These are phyloP conservation scores for Pseudonitzschia multiseries DNA, from an alignment of 108 stramenopile species.

Conservation along the genomic window DNA sequence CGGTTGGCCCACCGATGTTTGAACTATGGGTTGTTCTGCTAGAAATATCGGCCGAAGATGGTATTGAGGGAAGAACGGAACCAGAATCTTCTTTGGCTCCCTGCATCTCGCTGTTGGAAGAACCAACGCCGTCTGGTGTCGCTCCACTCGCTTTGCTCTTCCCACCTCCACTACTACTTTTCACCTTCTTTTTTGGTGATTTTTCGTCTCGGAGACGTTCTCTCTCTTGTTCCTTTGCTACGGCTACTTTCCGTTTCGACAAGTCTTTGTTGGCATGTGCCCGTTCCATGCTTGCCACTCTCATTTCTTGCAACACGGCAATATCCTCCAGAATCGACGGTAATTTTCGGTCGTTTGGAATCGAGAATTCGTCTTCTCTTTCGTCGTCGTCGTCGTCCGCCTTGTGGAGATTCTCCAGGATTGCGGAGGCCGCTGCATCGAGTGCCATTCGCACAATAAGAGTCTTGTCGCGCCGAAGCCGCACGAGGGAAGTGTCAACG, in stretches of 20 bases:
- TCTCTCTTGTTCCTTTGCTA: slow-evolving; percentile 17
- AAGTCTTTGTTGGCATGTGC: slow-evolving; percentile 50
- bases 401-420: slow-evolving; percentile 31
- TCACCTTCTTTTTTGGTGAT: not conserved
- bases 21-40: too few species aligned
- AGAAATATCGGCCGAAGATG: too few species aligned
- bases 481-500: slow-evolving; percentile 21
- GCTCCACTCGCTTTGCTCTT: not conserved
- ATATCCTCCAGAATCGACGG: slow-evolving; percentile 23
- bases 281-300: slow-evolving; percentile 35
- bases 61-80: too few species aligned
- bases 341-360: not conserved
- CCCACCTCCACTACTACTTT: not conserved
- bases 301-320: slow-evolving; percentile 30
- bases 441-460: slow-evolving; percentile 41
- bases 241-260: slow-evolving; percentile 30
- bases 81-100: too few species aligned
- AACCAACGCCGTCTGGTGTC: not conserved
- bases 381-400: slow-evolving; percentile 24
- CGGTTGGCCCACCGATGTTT: too few species aligned
- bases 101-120: not conserved
- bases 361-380: slow-evolving; percentile 1
- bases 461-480: slow-evolving; percentile 44
- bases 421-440: slow-evolving; percentile 40
- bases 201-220: not conserved